Base-by-base conservation (phyloP, 2,329 filamentous ascomycete genomes). In the Monosporascus sp. region DNA sequence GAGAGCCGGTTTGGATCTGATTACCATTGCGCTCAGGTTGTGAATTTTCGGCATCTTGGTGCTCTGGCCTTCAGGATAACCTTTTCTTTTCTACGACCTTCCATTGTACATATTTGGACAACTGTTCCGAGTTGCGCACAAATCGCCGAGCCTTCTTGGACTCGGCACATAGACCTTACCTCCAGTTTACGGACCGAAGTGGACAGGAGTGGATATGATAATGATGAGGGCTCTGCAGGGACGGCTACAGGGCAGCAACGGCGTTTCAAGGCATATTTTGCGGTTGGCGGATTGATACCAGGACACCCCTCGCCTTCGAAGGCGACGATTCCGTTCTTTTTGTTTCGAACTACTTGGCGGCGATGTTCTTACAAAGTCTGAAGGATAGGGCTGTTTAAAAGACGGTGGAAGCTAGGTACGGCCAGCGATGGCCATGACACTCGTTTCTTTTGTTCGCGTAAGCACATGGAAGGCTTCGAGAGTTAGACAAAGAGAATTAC, bases 1-100 rank as follows among this genome's bases (percentile, higher is more conserved):
- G 63, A 19, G 22, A 26, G 47, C 60, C 72, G 14, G 68, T 77
- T 51, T 83, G 80, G 80, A 83, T 83, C 58, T 82, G 51, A 62
- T 50, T 20, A 31, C 19, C 45, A 49, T 37, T 27, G 48, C 19
- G 31, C 38, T 53, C 49, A 49, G 37, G 37, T 26, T 45, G 17
- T 45, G 38, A 53, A 26, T 49, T 50, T 51, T 55, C 49, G 11
- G 37, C 35, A 54, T 54, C 50, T 27, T 26, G 24, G 14, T 31
- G 43, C 8, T 53, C 47, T n/a, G 17, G 2, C 7, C 26, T 35
- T 37, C 7, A 35, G 26, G 31, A 5, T 16, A 24, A 35, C 26
- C 7, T 38, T 22, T 20, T 38, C 24, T 19, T 41, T 41, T 31
- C 58, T 55, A 59, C 58, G 59, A 61, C 59, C 60, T 60, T 68